Evolutionary conservation across 2,329 filamentous ascomycete genomes (phyloP), one percentile per base, ranked within the genome.

Genomic region (Sarocladiaceae sp.): DNA sequence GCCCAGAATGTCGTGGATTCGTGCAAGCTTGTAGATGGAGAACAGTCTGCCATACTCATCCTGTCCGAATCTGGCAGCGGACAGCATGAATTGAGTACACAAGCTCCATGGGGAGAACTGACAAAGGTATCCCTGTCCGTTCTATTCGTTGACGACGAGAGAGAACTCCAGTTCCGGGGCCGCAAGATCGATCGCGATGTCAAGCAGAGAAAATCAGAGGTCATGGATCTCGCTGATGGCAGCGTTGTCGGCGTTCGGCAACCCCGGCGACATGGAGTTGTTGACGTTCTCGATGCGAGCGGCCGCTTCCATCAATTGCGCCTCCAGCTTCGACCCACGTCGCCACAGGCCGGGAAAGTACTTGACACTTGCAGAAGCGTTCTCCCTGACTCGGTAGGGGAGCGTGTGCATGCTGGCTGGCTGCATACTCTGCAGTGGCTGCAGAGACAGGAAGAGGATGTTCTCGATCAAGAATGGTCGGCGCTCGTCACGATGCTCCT

Each of bases 351-450:
- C 4, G 74, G 72, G 25, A 82, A 75, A 51, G 71, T 84, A 8
- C 69, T 92, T 8, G 73, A 80, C 28, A 71, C 82, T 15, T 86
- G 86, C 61, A 79, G 79, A 53, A 83, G 85, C 56, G 77, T 87
- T 29, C 65, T 91, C 25, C 80, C 82, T 6, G 72, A 81, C 18
- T 72, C 76, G 1, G 74, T 79, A 36, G 81, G 70, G 55, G 85
- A 73, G 70, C 87, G 74, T 23, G 69, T 90, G 10, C 70, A 88
- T 53, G 77, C 84, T 10, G 82, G 79, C 2, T 92, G 88, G 86
- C 88, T 87, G 79, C 84, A 89, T 62, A 76, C 82, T 18, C 79
- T 87, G 68, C 80, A 83, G 55, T 93, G 88, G 88, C 71, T 89
- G 36, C 70, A 71, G 26, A 62, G 68, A 11, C 75, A 77, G 52